Base-by-base conservation (phyloP, 2,329 filamentous ascomycete genomes). In the Scorias spongiosa region DNA sequence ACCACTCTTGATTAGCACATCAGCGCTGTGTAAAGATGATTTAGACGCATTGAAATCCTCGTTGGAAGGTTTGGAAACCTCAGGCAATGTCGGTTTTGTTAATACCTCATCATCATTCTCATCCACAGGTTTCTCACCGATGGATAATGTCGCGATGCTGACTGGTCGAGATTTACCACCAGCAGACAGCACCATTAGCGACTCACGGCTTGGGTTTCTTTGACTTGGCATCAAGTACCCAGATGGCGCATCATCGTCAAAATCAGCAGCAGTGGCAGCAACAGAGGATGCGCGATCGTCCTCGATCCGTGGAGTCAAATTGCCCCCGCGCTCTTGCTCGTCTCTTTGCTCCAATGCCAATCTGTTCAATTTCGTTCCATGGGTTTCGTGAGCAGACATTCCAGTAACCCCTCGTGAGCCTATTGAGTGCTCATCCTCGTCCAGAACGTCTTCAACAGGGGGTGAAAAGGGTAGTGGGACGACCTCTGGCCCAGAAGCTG, bases 401-500 rank as follows among this genome's bases (percentile, higher is more conserved):
- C 36, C 42, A 12, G 26, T 36, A 8, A 42, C 44, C 10, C 29
- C 42, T 12, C 39, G 11, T 20, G 39, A 44, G 32, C n/a, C 40
- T 9, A 45, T 29, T 2, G 47, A 49, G 9, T 39, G 57, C 20
- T 74, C 71, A 15, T 72, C 70, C 12, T 69, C 68, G 5, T 72
- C 66, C 6, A 63, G 57, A 4, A 68, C 63, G 2, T 67, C 63
- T 10, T 66, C 63, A 15, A 61, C 59, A 1, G 77, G 76, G 1
- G 83, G 65, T 9, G 58, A 71, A 59, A 84, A 84, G 0, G 81
- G 81, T 1, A 84, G 64, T 12, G 81, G 78, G 1, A 82, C 64
- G 30, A 84, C 39, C 15, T 30, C 32, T 17, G 48, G 48, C 10
- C 20, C 43, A 20, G 43, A 20, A 9, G 29, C 10, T 14, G 29